phyloP scores from a whole-genome alignment of 768 basidiomycete genomes.

The Russula sp. region DNA sequence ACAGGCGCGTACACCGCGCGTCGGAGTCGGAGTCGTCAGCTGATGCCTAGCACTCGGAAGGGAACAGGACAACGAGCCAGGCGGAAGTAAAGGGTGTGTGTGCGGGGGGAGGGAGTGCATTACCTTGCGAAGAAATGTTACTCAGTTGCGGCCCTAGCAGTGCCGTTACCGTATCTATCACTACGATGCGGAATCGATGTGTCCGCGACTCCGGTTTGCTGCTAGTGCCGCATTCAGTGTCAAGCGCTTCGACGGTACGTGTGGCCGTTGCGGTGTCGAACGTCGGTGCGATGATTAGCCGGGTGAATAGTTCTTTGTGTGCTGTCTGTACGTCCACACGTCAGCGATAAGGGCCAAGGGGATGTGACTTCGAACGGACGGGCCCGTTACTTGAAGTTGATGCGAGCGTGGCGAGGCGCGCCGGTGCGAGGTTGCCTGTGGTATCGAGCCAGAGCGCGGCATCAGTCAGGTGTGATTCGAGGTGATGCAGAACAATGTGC shows the following conservation, averaged over 20 bases:
- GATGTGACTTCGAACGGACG: constrained; percentile 15
- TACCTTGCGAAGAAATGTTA: constrained; percentile 56
- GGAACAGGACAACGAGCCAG: not conserved
- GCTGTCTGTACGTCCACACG: not conserved
- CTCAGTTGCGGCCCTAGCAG: constrained; percentile 57
- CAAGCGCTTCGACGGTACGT: constrained; percentile 10
- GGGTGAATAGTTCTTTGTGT: not conserved
- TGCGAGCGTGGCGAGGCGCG: constrained; percentile 35
- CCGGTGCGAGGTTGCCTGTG: constrained; percentile 54
- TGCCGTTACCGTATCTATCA: constrained; percentile 60
- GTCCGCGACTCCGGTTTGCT: not conserved
- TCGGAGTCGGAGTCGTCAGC: too few species aligned
- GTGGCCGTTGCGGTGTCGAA: constrained; percentile 4
- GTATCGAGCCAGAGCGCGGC: constrained; percentile 67
- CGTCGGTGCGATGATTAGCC: constrained; percentile 9
- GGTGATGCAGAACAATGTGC: constrained; percentile 49
- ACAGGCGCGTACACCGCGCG: not conserved
- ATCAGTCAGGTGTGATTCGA: constrained; percentile 33
- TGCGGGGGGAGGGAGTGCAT: not conserved
- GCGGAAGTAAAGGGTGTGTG: not conserved
- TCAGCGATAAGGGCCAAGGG: not conserved
- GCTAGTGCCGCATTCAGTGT: not conserved
- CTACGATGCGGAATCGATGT: constrained; percentile 35
- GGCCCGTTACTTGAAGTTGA: constrained; percentile 22
- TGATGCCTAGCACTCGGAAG: not conserved